A percentile compares a stretch with the other conserved stretches of the same genome.
phyloP scores from a whole-genome alignment of 2,329 filamentous ascomycete genomes.

The Alternaria triticina region DNA sequence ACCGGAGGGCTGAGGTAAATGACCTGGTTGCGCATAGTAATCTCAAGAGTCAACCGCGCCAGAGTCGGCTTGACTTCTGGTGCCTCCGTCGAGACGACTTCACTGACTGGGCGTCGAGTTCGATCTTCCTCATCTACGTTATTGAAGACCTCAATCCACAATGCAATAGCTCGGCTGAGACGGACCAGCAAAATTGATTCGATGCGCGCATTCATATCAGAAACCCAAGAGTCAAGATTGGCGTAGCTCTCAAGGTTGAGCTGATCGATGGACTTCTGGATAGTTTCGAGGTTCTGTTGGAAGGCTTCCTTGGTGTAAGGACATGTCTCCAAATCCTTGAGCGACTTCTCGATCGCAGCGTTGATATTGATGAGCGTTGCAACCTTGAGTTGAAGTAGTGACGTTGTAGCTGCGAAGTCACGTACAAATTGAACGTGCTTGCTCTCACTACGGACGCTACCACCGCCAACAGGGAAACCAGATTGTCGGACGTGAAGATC shows the following conservation, averaged over 20 bases:
- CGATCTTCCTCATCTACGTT: constrained; percentile 43
- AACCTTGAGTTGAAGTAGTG: constrained; percentile 87
- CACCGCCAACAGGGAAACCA: constrained; percentile 64
- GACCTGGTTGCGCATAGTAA: constrained; percentile 97
- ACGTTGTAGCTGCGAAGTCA: constrained; percentile 87
- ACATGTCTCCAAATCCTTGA: constrained; percentile 83
- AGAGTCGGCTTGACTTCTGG: constrained; percentile 63
- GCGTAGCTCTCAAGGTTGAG: constrained; percentile 95
- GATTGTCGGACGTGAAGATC: constrained; percentile 80
- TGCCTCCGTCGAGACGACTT: constrained; percentile 54
- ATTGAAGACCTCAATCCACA: constrained; percentile 88
- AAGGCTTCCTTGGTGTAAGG: constrained; percentile 83
- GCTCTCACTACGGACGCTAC: constrained; percentile 71
- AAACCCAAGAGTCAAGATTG: constrained; percentile 90
- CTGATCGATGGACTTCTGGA: constrained; percentile 93
- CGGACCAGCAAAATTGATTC: constrained; percentile 80
- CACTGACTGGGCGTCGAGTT: constrained; percentile 34
- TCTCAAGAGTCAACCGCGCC: constrained; percentile 80
- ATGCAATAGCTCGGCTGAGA: constrained; percentile 79
- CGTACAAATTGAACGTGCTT: constrained; percentile 97
- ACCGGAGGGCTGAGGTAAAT: constrained; percentile 95
- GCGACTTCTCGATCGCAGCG: constrained; percentile 78
- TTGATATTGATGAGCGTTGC: constrained; percentile 79
- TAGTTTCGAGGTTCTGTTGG: constrained; percentile 77
- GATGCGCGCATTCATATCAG: constrained; percentile 83